These are phyloP conservation scores for Alternaria sp. DNA, from an alignment of 2,329 filamentous ascomycete genomes.

Conservation along the genomic window DNA sequence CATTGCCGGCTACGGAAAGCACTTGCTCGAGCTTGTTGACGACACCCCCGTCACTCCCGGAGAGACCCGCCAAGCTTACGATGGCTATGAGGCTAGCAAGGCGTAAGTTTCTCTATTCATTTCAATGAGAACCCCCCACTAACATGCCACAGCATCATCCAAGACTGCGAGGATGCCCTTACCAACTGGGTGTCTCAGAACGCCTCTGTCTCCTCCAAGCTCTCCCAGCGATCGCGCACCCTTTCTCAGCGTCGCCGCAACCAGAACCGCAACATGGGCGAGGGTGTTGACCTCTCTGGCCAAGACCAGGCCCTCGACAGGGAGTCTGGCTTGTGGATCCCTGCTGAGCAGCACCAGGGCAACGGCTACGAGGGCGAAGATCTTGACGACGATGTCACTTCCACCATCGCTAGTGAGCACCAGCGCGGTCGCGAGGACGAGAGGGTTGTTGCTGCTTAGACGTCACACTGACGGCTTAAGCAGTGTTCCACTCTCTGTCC, in stretches of 20 bases:
- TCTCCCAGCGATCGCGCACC: constrained; percentile 85
- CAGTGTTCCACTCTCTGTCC: constrained; percentile 27
- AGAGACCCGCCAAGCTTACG: constrained; percentile 93
- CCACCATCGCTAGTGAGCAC: constrained; percentile 48
- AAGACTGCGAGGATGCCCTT: constrained; percentile 96
- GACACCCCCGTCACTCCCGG: constrained; percentile 96
- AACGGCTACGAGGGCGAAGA: constrained; percentile 70
- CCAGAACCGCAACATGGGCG: constrained; percentile 70
- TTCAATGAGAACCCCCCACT: constrained; percentile 9
- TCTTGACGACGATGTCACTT: constrained; percentile 59
- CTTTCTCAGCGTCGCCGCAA: constrained; percentile 77
- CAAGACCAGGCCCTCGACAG: constrained; percentile 83
- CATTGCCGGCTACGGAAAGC: constrained; percentile 96
- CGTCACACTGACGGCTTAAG: constrained; percentile 22
- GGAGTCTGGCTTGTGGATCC: constrained; percentile 81
- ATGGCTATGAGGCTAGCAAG: constrained; percentile 98
- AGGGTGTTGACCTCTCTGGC: constrained; percentile 80
- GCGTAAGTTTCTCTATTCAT: constrained; percentile 55
- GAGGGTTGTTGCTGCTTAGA: constrained; percentile 44
- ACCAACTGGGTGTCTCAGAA: constrained; percentile 96
- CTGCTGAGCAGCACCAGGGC: constrained; percentile 70
- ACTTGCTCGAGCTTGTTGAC: constrained; percentile 94
- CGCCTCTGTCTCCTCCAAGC: constrained; percentile 83
- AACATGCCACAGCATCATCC: constrained; percentile 73
- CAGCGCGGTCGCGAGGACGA: constrained; percentile 57